Conservation (phyloP, 108 stramenopile species). For the Nitzschia putrida region DNA sequence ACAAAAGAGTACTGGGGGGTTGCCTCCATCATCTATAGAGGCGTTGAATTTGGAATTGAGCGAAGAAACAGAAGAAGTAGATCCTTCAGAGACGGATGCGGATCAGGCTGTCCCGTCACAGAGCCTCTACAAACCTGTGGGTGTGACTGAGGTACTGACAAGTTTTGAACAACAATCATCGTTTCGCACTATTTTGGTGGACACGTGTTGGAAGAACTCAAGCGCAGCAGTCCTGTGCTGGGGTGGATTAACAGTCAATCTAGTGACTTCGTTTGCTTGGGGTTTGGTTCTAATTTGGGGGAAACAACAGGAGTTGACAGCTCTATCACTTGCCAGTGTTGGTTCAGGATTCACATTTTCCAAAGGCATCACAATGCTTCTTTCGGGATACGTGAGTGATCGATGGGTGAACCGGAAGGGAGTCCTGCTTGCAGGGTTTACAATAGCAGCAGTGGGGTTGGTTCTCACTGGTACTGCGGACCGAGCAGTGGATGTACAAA, state of each 20-base stretch:
- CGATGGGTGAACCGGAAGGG: slow-evolving; percentile 2
- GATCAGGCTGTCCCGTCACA: not conserved
- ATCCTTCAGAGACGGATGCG: not conserved
- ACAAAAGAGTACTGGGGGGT: not conserved
- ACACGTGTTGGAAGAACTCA: slow-evolving; percentile 20
- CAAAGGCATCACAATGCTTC: slow-evolving; percentile 18
- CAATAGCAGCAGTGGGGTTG: slow-evolving; percentile 8
- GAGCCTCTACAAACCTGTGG: too few relatives aligned
- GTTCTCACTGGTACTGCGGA: slow-evolving; percentile 21
- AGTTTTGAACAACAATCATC: too few relatives aligned
- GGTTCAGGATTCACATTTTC: slow-evolving; percentile 26
- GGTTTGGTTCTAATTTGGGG: slow-evolving; percentile 32
- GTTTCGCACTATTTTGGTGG: slow-evolving; percentile 1
- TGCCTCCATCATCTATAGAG: too few relatives aligned
- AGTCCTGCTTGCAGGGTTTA: slow-evolving; percentile 13
- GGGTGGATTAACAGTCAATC: slow-evolving; percentile 19
- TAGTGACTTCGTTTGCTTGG: slow-evolving; percentile 27
- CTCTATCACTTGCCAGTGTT: slow-evolving; percentile 14
- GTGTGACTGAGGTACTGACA: too few relatives aligned
- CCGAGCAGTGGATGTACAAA: not conserved
- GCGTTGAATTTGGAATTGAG: too few relatives aligned
- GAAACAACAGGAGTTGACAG: slow-evolving; percentile 7
- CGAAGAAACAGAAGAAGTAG: too few relatives aligned
- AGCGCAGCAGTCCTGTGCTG: slow-evolving; percentile 19
- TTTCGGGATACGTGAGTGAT: slow-evolving; percentile 21